Evolutionary conservation across 169 alveolate species (phyloP), one percentile per base, ranked within the genome.

Genomic region (Plasmodium blacklocki): DNA sequence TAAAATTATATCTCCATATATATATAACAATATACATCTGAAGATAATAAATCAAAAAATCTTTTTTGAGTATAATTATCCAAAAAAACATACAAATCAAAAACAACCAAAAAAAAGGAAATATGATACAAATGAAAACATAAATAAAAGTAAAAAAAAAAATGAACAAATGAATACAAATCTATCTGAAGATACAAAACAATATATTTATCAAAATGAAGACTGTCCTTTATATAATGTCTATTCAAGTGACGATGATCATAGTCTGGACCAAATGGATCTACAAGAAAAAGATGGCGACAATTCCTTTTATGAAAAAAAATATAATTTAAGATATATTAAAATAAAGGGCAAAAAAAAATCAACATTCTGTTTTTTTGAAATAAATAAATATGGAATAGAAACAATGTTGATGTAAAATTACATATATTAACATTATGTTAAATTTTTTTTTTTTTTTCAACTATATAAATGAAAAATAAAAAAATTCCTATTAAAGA

Each of bases 281-380:
- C 1, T 39, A 39, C 47, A 39, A 39, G 73, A 50, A 8, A 71
- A 74, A 23, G 58, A 86, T 9, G 18, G 15, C 23, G 73, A 72
- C 2, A 21, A 59, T 6, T 32, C 52, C 12, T 86, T 71, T 23
- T 72, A 29, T 52, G 66, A 70, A 72, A 86, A 86, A 60, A 45
- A 70, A 29, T 86, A 72, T 54, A 86, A 86, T 56, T 76, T 23
- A 21, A 71, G 92, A 66, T 86, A 72, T 45, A 86, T 86, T 26
- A 70, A 71, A 60, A 50, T 72, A 23, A 70, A 86, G 73, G 73
- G 66, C 14, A 49, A 60, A 64, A 52, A 52, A 18, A 60, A 60
- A 71, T 45, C 39, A 18, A 39, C 9, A 3, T 19, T 56, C 19
- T 86, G 86, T 64, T 86, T 72, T 73, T 86, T 86, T 64, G 88